Base-by-base conservation (phyloP, 768 basidiomycete species). In the Xanthoconium purpureum region DNA sequence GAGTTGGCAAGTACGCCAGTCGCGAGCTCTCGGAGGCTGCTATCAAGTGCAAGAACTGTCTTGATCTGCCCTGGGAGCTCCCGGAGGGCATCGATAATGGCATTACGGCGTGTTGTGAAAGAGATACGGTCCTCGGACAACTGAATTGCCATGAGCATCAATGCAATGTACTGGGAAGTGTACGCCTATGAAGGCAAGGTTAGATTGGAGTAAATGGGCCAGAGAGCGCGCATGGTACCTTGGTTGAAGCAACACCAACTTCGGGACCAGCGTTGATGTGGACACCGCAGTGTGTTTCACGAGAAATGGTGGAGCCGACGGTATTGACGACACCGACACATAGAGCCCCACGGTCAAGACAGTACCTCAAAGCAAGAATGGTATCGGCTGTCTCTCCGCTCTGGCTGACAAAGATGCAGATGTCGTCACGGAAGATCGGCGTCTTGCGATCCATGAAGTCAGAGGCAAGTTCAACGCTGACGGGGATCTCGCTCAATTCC, bases 221-320 rank as follows among this genome's bases (percentile, higher is more conserved):
- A 8, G 0, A 5, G 2, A 40, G 30, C 44, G 24, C 24, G 14
- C 20, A 46, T 43, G 50, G 46, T 43, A 87, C 89, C 84, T 99
- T 99, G 57, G 97, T 98, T 17, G 94, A 98, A 6, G 97, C 97
- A 56, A 99, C 97, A 81, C 97, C 96, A 62, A 99, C 94, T 79
- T 98, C 95, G 52, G 95, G 95, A 18, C 94, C 94, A 66, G 94
- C 97, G 69, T 99, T 99, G 79, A 99, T 98, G 77, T 98, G 97
- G 50, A 99, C 88, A 88, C 97, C 97, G 61, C 94, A 97, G 78
- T 99, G 97, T 3, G 95, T 94, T 76, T 98, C 94, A 68, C 96
- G 91, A 42, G 96, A 98, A 65, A 98, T 84, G 5, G 96, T 98
- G 24, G 94, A 97, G 47, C 97, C 97, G 66, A 99, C 97, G 36